Percentiles rank a stretch among this genome's conserved stretches.
phyloP scores from a whole-genome alignment of 1,284 basidiomycete genomes.

The Ustilago shanxiensis region DNA sequence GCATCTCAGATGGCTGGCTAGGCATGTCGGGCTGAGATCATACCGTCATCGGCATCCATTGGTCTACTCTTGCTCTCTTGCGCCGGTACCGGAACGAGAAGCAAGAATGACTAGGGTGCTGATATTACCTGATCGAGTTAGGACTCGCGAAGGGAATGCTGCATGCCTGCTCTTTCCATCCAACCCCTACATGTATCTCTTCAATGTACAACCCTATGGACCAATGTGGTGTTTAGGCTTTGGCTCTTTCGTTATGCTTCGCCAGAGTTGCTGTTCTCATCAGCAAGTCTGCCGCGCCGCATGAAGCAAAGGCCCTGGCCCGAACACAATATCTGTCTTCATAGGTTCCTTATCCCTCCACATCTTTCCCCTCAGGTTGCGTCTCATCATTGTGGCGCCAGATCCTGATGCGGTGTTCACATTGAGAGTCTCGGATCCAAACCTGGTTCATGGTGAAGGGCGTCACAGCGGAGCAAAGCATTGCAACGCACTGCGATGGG shows the following conservation, averaged over 20 bases:
- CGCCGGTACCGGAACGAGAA: not conserved
- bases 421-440: not conserved
- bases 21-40: slow-evolving; percentile 59
- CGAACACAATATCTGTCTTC: not conserved
- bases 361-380: not conserved
- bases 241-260: not conserved
- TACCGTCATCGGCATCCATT: slow-evolving; percentile 56
- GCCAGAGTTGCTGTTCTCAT: not conserved
- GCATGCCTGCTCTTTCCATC: slow-evolving; percentile 32
- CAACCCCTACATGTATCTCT: slow-evolving; percentile 16
- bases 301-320: not conserved
- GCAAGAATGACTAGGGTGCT: slow-evolving; percentile 21
- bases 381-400: not conserved
- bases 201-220: slow-evolving; percentile 11
- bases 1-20: slow-evolving; percentile 10
- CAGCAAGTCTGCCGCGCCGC: not conserved
- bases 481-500: not conserved
- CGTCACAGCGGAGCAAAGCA: not conserved
- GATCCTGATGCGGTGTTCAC: not conserved
- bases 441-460: not conserved
- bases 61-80: slow-evolving; percentile 6
- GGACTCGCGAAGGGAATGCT: slow-evolving; percentile 71
- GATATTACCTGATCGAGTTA: slow-evolving; percentile 70
- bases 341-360: not conserved
- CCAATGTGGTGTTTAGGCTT: not conserved